Base-by-base conservation (phyloP, 768 basidiomycete species). In the Mycena maculata region DNA sequence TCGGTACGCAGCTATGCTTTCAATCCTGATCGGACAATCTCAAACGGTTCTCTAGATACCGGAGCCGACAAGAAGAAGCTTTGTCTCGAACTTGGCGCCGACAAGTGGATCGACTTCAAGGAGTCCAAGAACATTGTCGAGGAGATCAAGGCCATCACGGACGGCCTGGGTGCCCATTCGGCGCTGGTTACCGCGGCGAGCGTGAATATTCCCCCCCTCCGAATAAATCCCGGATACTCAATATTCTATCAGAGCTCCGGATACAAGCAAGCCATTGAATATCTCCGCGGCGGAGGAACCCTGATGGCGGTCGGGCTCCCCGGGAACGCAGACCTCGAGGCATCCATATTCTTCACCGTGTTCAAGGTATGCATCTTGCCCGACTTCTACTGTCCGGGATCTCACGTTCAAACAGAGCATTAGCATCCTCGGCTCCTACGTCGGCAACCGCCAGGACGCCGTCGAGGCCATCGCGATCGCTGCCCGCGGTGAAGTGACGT, bases 261-360 rank as follows among this genome's bases (percentile, higher is more conserved):
- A 1, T 85, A 85, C 62, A 72, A 77, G 6, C 87, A 91, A 76
- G 91, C 90, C 7, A 74, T 92, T 11, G 88, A 92, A 61, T 96
- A 96, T 77, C 83, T 96, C 58, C 87, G 93, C 33, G 81, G 84
- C 4, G 87, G 88, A 33, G 92, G 93, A 13, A 87, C 85, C 5
- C 82, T 95, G 59, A 91, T 95, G 84, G 90, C 86, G 20, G 92
- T 96, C 53, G 93, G 94, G 27, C 79, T 95, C 1, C 93, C 93
- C 2, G 86, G 86, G 6, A 82, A 87, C 31, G 88, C 89, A 1
- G 84, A 77, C 11, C 77, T 93, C 7, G 81, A 81, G 25, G 87
- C 88, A 0, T 86, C 87, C 28, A 90, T 92, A 69, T 92, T 92
- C 82, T 92, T 85, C 81, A 91, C 88, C 1, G 90, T 91, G 12